phyloP scores from a whole-genome alignment of 129 eudicot genomes.

The Artemisia argyi region DNA sequence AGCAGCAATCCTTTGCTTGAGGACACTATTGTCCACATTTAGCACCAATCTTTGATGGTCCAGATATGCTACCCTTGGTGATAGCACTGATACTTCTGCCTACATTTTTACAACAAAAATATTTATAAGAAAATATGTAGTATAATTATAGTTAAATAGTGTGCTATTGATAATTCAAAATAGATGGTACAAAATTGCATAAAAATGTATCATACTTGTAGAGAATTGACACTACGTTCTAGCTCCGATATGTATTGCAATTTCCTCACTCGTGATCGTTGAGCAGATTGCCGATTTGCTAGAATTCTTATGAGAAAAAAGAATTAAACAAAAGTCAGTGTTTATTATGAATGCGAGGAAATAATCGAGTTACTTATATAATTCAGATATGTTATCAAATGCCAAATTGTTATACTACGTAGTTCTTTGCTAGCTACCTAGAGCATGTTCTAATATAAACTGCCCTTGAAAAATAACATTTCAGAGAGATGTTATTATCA shows the following conservation, averaged over 20 bases:
- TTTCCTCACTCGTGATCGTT: conserved; percentile 93
- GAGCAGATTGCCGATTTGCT: conserved; percentile 98
- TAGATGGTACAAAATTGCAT: neutral
- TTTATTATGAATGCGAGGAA: no score
- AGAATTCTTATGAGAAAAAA: conserved; percentile 7
- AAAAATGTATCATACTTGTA: conserved; percentile 55
- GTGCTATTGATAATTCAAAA: neutral
- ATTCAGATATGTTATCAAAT: no score
- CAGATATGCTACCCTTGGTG: conserved; percentile 89
- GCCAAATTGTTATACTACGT: no score
- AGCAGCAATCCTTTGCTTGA: conserved; percentile 90
- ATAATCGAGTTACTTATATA: no score
- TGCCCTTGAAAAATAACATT: no score
- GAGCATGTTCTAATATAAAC: no score
- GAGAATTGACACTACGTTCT: conserved; percentile 85
- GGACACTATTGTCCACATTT: conserved; percentile 84
- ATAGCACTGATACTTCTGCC: conserved; percentile 88
- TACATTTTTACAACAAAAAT: conserved; percentile 8
- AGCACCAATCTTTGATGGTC: conserved; percentile 89
- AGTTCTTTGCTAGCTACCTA: no score
- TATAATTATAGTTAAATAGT: no score
- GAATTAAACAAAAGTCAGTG: no score
- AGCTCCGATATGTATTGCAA: conserved; percentile 92
- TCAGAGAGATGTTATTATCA: no score
- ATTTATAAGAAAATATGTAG: no score